Conservation (phyloP, 805 yeast species). For the Wickerhamiella australiensis region DNA sequence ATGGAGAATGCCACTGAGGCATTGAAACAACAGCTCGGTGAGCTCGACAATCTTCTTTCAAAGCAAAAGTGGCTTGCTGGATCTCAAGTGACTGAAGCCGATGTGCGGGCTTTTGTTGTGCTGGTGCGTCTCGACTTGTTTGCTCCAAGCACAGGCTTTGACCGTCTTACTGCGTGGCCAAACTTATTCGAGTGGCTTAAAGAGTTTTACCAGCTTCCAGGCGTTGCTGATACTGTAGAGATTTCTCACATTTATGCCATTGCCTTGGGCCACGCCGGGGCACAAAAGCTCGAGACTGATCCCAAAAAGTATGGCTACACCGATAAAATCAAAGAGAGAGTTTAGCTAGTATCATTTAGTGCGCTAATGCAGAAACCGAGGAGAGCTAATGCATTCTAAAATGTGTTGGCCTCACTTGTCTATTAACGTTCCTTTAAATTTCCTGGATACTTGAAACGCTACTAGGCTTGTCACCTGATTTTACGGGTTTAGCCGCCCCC, state of each 20-base stretch:
- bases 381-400: not conserved
- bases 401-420: too few relatives aligned
- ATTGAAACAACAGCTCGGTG: conserved; percentile 47
- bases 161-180: conserved; percentile 67
- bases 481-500: not conserved
- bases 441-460: too few relatives aligned
- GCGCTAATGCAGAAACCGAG: too few relatives aligned
- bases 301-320: not conserved
- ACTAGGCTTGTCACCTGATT: not conserved
- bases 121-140: conserved; percentile 77
- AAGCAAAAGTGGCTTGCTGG: conserved; percentile 41
- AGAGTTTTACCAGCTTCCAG: conserved; percentile 51
- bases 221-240: conserved; percentile 66
- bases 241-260: conserved; percentile 58
- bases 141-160: conserved; percentile 74
- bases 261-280: not conserved
- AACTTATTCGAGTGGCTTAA: conserved; percentile 64
- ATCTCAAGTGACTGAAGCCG: conserved; percentile 69
- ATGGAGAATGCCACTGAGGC: conserved; percentile 53
- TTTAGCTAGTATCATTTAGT: too few relatives aligned
- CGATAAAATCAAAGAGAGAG: not conserved
- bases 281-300: not conserved
- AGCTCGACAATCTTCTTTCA: conserved; percentile 25
- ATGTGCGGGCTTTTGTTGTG: conserved; percentile 71
- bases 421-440: too few relatives aligned